These are phyloP conservation scores for Phialophora chinensis DNA, from an alignment of 2,329 filamentous ascomycete genomes.

Conservation along the genomic window DNA sequence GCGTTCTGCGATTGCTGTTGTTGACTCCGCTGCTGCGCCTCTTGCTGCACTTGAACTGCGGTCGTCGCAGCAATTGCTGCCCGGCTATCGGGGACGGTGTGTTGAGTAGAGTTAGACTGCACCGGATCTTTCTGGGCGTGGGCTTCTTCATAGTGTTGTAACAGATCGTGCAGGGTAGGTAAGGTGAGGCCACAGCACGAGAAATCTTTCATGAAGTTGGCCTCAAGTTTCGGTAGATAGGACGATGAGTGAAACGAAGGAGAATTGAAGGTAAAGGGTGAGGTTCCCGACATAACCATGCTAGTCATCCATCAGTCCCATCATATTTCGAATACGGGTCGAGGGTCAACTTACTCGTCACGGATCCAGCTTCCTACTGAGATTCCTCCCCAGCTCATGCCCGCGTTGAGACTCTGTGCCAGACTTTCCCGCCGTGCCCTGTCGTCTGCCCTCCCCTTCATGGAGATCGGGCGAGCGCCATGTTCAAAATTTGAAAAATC, in stretches of 20 bases:
- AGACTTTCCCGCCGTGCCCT: slow-evolving; percentile 61
- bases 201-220: slow-evolving; percentile 97
- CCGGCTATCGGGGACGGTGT: slow-evolving; percentile 56
- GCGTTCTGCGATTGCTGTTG: slow-evolving; percentile 39
- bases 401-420: slow-evolving; percentile 69
- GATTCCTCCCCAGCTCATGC: slow-evolving; percentile 96
- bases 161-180: slow-evolving; percentile 88
- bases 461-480: slow-evolving; percentile 66
- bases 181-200: slow-evolving; percentile 90
- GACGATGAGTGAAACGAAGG: slow-evolving; percentile 96
- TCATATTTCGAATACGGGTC: background rate
- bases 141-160: slow-evolving; percentile 95
- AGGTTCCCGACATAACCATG: slow-evolving; percentile 94
- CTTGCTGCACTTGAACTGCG: slow-evolving; percentile 56
- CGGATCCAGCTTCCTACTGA: slow-evolving; percentile 96
- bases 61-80: slow-evolving; percentile 53
- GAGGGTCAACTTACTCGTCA: slow-evolving; percentile 79
- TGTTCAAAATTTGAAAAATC: slow-evolving; percentile 41
- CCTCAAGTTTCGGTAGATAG: slow-evolving; percentile 93
- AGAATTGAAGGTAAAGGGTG: slow-evolving; percentile 79
- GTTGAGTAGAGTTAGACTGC: slow-evolving; percentile 55
- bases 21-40: slow-evolving; percentile 53
- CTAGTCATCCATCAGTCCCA: slow-evolving; percentile 54
- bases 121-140: slow-evolving; percentile 74
- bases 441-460: slow-evolving; percentile 57